phyloP scores from a whole-genome alignment of 23 red algal genomes.

The Chondrus crispus region DNA sequence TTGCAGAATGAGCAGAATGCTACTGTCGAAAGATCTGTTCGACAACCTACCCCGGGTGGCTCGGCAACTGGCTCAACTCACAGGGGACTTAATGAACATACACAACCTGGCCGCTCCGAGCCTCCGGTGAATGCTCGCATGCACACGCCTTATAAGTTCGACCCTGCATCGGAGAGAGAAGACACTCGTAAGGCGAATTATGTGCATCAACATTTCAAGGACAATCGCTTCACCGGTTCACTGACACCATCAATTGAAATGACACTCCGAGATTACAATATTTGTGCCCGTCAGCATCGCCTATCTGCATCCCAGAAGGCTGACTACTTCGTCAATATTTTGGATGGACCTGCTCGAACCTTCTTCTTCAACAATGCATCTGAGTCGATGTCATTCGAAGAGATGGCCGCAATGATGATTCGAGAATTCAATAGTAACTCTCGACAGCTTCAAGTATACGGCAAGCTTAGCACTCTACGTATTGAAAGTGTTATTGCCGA shows the following conservation, averaged over 20 bases:
- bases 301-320: constrained; percentile 5
- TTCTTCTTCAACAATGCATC: constrained; percentile 48
- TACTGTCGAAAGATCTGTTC: too few relatives aligned
- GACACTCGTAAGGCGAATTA: constrained; percentile 29
- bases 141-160: too few relatives aligned
- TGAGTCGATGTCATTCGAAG: constrained; percentile 40
- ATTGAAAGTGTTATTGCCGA: constrained; percentile 29
- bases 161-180: neutral
- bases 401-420: constrained; percentile 35
- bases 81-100: too few relatives aligned
- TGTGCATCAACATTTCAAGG: constrained; percentile 28
- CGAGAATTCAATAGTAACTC: constrained; percentile 42
- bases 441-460: constrained; percentile 21
- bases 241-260: constrained; percentile 28
- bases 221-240: neutral
- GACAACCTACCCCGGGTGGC: too few relatives aligned
- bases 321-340: constrained; percentile 34
- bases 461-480: constrained; percentile 17
- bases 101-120: too few relatives aligned
- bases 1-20: too few relatives aligned
- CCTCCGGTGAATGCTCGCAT: too few relatives aligned
- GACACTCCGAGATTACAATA: neutral
- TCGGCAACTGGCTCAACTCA: too few relatives aligned
- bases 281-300: constrained; percentile 27
- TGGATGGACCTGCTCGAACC: constrained; percentile 14